A percentile compares a stretch with the other conserved stretches of the same genome.
Conservation (phyloP, 75 land plant genomes). For the Azolla pinnata region DNA sequence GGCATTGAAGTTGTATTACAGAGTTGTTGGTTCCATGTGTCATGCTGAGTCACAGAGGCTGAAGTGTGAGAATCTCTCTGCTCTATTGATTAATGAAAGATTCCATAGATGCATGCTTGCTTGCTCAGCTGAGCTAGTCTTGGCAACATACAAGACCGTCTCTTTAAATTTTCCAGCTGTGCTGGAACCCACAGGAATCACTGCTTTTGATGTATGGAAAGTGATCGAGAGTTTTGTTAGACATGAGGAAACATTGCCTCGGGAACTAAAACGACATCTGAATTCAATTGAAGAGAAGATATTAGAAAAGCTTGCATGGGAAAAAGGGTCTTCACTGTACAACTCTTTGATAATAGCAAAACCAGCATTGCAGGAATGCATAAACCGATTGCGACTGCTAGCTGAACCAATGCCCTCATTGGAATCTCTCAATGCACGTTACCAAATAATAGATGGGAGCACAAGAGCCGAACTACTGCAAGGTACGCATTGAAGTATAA, state of each 20-base stretch:
- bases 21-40: constrained; percentile 82
- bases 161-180: constrained; percentile 88
- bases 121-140: constrained; percentile 91
- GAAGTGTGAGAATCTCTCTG: constrained; percentile 57
- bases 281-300: constrained; percentile 85
- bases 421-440: constrained; percentile 44
- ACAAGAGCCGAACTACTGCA: no score
- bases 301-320: constrained; percentile 97
- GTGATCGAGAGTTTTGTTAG: constrained; percentile 92
- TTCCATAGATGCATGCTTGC: constrained; percentile 98
- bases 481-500: no score
- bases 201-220: constrained; percentile 94
- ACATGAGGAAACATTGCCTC: constrained; percentile 87
- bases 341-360: constrained; percentile 85
- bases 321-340: constrained; percentile 92
- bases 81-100: constrained; percentile 78
- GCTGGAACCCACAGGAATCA: constrained; percentile 86
- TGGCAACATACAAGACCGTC: constrained; percentile 85
- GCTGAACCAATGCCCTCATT: constrained; percentile 97
- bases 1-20: constrained; percentile 75
- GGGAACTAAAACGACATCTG: constrained; percentile 88
- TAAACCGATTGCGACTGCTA: constrained; percentile 61
- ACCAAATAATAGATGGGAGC: background rate
- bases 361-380: constrained; percentile 47
- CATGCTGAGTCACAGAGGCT: constrained; percentile 57